A percentile compares a stretch with the other conserved stretches of the same genome.
phyloP scores from a whole-genome alignment of 176 grass and related monocot genomes.

The Chloris gayana region DNA sequence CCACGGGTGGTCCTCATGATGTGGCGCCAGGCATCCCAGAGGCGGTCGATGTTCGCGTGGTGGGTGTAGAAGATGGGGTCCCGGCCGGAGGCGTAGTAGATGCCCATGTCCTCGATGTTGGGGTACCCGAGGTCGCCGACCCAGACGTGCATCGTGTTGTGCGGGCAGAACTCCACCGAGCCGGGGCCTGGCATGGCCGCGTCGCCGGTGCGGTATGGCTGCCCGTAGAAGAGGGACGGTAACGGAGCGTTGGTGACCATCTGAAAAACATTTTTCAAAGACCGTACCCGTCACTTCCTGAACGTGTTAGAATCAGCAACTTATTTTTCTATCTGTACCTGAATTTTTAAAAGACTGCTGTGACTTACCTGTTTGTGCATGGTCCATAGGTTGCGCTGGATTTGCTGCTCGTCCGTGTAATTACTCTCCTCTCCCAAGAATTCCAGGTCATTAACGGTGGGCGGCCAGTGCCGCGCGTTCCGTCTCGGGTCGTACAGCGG shows the following conservation, averaged over 20 bases:
- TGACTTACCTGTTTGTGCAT: conserved; percentile 56
- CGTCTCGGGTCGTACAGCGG: conserved; percentile 43
- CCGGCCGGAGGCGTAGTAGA: conserved; percentile 49
- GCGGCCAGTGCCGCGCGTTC: conserved; percentile 44
- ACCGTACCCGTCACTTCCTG: neutral
- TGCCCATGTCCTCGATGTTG: conserved; percentile 50
- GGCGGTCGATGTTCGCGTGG: conserved; percentile 57
- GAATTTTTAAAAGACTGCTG: neutral
- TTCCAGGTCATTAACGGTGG: conserved; percentile 35
- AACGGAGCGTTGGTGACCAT: conserved; percentile 28
- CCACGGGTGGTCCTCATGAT: neutral
- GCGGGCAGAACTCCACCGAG: conserved; percentile 32
- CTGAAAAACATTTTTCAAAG: conserved; percentile 14
- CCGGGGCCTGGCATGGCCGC: conserved; percentile 13
- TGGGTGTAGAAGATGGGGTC: conserved; percentile 59
- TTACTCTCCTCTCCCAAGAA: neutral
- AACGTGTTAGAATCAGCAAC: neutral
- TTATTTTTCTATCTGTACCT: no score
- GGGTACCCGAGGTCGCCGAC: conserved; percentile 24
- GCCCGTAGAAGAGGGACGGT: conserved; percentile 44
- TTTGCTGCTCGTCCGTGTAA: conserved; percentile 24
- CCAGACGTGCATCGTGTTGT: conserved; percentile 39
- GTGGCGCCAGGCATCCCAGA: conserved; percentile 44
- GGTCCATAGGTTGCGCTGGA: conserved; percentile 38
- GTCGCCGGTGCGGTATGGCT: conserved; percentile 40